These are phyloP conservation scores for Solanum virginianum DNA, from an alignment of 257 asterid species.

Conservation along the genomic window DNA sequence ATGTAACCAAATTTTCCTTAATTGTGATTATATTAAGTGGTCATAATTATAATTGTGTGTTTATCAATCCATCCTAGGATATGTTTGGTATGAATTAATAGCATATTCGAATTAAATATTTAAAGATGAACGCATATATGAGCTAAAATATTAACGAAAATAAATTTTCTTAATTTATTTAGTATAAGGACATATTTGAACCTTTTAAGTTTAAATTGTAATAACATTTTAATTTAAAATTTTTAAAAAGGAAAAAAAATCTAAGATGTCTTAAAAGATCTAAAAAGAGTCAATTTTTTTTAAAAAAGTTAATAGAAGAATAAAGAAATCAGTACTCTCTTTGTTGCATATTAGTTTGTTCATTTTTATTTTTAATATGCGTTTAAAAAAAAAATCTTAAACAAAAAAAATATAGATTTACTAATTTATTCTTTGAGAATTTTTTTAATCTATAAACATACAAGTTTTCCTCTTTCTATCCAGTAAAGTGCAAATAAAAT, in stretches of 20 bases:
- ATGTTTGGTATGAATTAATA: neutral
- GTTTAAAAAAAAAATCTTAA: no score
- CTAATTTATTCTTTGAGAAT: neutral
- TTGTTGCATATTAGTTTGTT: no score
- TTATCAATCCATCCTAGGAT: neutral
- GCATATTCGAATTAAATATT: neutral
- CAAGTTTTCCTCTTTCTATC: neutral
- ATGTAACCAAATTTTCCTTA: neutral
- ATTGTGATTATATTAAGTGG: neutral
- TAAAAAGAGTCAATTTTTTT: no score
- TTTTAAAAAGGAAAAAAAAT: no score
- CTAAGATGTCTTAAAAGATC: no score
- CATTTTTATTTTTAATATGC: no score
- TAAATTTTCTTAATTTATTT: neutral
- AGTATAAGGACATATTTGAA: neutral
- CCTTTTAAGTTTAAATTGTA: neutral
- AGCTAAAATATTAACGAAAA: neutral
- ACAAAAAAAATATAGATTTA: no score
- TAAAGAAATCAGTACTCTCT: no score
- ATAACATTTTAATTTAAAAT: neutral
- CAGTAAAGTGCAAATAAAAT: neutral
- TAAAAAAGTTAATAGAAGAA: no score
- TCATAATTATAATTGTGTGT: neutral
- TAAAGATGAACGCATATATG: neutral
- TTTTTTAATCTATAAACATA: neutral